phyloP scores from a whole-genome alignment of 2,329 filamentous ascomycete genomes.

The Pseudopyrenochaeta lycopersici region DNA sequence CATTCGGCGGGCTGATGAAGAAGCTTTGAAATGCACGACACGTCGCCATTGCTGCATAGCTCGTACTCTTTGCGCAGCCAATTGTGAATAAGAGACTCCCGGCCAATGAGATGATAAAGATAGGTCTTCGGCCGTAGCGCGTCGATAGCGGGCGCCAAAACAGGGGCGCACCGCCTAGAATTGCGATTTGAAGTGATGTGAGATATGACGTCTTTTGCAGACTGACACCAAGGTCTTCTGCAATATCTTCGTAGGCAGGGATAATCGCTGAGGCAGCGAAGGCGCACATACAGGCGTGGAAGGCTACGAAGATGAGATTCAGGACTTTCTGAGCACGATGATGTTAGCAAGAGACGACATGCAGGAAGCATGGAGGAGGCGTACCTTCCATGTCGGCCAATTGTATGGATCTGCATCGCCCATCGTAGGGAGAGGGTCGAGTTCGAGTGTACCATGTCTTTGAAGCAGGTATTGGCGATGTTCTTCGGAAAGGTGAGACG shows the following conservation, averaged over 20 bases:
- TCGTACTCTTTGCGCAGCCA: slow-evolving; percentile 61
- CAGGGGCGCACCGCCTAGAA: slow-evolving; percentile 63
- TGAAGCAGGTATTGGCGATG: slow-evolving; percentile 61
- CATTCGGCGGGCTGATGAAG: slow-evolving; percentile 64
- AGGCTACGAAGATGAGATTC: slow-evolving; percentile 64
- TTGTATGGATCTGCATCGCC: slow-evolving; percentile 65
- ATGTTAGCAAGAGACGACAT: slow-evolving; percentile 4
- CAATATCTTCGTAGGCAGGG: slow-evolving; percentile 63
- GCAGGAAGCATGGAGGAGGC: background rate
- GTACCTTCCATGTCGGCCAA: slow-evolving; percentile 62
- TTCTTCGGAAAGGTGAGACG: slow-evolving; percentile 51
- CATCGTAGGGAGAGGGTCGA: slow-evolving; percentile 62
- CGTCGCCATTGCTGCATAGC: slow-evolving; percentile 60
- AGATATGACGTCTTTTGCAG: slow-evolving; percentile 63
- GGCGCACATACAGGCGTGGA: slow-evolving; percentile 66
- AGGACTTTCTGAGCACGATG: slow-evolving; percentile 54
- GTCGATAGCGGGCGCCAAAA: slow-evolving; percentile 67
- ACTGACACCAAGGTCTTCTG: slow-evolving; percentile 58
- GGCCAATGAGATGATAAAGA: slow-evolving; percentile 62
- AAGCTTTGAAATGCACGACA: slow-evolving; percentile 64
- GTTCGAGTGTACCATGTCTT: slow-evolving; percentile 63
- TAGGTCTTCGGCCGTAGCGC: slow-evolving; percentile 63
- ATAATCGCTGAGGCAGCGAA: slow-evolving; percentile 65
- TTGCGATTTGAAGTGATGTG: slow-evolving; percentile 64
- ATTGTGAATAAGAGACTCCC: slow-evolving; percentile 61